Evolutionary conservation across 208 protist genomes (phyloP).

Genomic region (Leishmania tropica): DNA sequence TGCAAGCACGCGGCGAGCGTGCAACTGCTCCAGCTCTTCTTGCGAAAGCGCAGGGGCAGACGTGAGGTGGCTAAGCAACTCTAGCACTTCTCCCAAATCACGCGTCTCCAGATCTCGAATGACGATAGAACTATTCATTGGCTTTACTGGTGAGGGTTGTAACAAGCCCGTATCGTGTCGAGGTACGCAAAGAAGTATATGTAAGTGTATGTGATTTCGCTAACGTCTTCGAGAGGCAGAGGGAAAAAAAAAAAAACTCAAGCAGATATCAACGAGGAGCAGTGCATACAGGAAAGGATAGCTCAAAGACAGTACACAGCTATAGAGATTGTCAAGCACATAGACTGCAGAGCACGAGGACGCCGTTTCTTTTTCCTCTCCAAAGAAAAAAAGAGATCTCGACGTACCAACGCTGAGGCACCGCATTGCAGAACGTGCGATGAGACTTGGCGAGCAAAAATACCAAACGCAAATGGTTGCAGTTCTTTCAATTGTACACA

Average conservation of each 20-base stretch:
- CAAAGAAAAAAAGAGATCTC: neutral
- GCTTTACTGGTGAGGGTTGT: neutral
- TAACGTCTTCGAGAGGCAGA: neutral
- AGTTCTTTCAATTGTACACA: neutral
- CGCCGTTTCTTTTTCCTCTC: neutral
- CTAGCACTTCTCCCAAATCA: conserved; percentile 28
- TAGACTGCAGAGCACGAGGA: neutral
- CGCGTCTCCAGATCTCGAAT: conserved; percentile 31
- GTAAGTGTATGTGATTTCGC: neutral
- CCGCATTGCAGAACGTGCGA: neutral
- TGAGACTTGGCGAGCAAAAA: neutral
- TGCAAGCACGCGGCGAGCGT: conserved; percentile 22
- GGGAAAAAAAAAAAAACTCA: neutral
- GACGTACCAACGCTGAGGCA: neutral
- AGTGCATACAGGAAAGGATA: neutral
- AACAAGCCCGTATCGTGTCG: neutral
- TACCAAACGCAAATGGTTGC: neutral
- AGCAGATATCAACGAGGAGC: neutral
- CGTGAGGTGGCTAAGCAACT: conserved; percentile 35
- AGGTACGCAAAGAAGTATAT: neutral
- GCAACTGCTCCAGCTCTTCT: conserved; percentile 27
- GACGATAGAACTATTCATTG: conserved; percentile 19
- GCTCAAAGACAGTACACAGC: neutral
- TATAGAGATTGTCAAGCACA: too few species aligned
- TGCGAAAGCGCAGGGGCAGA: conserved; percentile 21